These are phyloP conservation scores for Danielia reshetovae DNA, from an alignment of 805 yeast genomes.

Conservation along the genomic window DNA sequence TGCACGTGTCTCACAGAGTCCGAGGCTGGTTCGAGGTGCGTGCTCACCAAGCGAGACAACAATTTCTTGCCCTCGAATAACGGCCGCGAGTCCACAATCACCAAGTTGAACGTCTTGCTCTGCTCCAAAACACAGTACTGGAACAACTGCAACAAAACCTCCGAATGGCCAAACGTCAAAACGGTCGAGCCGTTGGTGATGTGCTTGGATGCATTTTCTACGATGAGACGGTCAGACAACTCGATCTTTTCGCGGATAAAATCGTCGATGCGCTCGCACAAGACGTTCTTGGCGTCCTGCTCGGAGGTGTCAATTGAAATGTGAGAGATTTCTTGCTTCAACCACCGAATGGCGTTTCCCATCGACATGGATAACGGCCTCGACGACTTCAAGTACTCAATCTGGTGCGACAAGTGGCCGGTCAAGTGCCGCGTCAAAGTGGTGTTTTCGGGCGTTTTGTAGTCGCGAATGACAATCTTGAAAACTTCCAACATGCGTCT, in stretches of 20 bases:
- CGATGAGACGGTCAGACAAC: conserved; percentile 76
- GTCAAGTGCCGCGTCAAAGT: conserved; percentile 86
- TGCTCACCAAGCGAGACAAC: conserved; percentile 56
- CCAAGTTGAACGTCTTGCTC: conserved; percentile 66
- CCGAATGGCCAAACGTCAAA: conserved; percentile 84
- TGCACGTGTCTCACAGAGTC: conserved; percentile 16
- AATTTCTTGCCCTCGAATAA: conserved; percentile 86
- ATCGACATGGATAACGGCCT: conserved; percentile 88
- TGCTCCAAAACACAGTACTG: conserved; percentile 59
- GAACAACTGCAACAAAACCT: conserved; percentile 73
- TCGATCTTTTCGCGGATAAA: conserved; percentile 84
- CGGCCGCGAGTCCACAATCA: conserved; percentile 91
- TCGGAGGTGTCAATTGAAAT: conserved; percentile 72
- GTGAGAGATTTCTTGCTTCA: conserved; percentile 86
- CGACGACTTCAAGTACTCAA: conserved; percentile 85
- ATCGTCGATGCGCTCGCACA: conserved; percentile 67
- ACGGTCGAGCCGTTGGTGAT: conserved; percentile 74
- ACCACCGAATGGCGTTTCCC: conserved; percentile 98
- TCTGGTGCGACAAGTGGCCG: conserved; percentile 83
- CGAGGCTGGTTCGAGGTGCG: conserved; percentile 19
- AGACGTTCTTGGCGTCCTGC: conserved; percentile 58
- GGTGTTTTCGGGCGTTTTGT: conserved; percentile 79
- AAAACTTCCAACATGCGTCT: conserved; percentile 81
- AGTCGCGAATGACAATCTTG: conserved; percentile 72
- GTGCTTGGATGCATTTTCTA: conserved; percentile 73